Percentiles rank a stretch among this genome's conserved stretches.
These are phyloP conservation scores for Athelia sp. DNA, from an alignment of 1,284 basidiomycete genomes.

Conservation along the genomic window DNA sequence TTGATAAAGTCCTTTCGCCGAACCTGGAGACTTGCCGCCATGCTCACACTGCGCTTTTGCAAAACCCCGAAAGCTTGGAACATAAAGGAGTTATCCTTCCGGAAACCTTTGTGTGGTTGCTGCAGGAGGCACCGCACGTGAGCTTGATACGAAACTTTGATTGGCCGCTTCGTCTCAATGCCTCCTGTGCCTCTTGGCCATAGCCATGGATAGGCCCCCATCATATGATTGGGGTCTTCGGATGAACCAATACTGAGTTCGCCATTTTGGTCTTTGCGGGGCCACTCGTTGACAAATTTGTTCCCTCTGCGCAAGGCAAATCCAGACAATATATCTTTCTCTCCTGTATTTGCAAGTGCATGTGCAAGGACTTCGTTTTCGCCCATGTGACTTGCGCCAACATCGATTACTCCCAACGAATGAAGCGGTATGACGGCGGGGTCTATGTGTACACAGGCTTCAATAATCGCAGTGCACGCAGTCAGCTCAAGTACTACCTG, in stretches of 20 bases:
- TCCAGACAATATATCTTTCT: slow-evolving; percentile 7
- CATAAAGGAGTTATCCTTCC: background rate
- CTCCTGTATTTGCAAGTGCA: slow-evolving; percentile 10
- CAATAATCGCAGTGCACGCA: background rate
- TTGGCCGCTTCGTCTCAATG: background rate
- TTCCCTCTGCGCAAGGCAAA: slow-evolving; percentile 15
- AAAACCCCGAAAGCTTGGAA: background rate
- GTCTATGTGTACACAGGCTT: background rate
- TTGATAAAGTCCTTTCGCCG: slow-evolving; percentile 11
- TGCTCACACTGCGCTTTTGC: too few relatives aligned
- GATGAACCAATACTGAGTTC: slow-evolving; percentile 7
- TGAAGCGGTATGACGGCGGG: slow-evolving; percentile 9
- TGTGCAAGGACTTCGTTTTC: slow-evolving; percentile 14
- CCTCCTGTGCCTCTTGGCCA: slow-evolving; percentile 22
- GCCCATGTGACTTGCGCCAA: slow-evolving; percentile 10
- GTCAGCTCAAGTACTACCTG: background rate
- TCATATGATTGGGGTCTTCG: slow-evolving; percentile 16
- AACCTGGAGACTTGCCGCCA: slow-evolving; percentile 15
- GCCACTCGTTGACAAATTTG: slow-evolving; percentile 19
- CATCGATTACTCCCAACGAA: slow-evolving; percentile 15
- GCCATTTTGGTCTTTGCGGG: slow-evolving; percentile 4
- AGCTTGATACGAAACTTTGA: background rate
- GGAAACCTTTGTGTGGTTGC: background rate
- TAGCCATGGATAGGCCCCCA: slow-evolving; percentile 26
- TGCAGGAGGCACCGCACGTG: background rate